Base-by-base conservation (phyloP, 202 grass and related monocot species). In the Alloteropsis angusta region DNA sequence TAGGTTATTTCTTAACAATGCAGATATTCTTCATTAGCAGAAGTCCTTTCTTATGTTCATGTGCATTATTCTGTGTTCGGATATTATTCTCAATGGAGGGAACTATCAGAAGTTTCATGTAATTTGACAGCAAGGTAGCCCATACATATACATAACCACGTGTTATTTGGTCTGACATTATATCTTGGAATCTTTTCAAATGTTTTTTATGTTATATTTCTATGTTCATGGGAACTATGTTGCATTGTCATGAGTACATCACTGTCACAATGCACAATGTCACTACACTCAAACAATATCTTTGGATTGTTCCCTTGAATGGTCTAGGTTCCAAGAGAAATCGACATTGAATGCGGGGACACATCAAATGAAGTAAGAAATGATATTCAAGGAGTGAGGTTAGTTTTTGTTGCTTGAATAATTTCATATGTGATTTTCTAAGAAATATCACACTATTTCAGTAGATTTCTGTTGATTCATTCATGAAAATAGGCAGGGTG, bases 241-340 rank as follows among this genome's bases (percentile, higher is more conserved):
- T 58, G 23, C 46, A 47, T 62, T 46, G 11, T 63, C 76, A 53
- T 46, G 36, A 17, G 8, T 60, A 72, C 16, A 46, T 43, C 42
- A 46, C 21, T 81, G 50, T 28, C 7, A 2, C 62, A 30, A 19
- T 82, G 36, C n/a, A 35, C 34, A 41, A 19, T 82, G 36, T 56
- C 15, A 13, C 54, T 64, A 30, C 43, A 56, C 65, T 63, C 32
- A 39, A 80, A 60, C 3, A 10, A 45, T 69, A 32, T 84, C 2
- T 69, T 75, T 77, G 64, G 55, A 56, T 15, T 84, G 60, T 13
- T 76, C 66, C 12, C 54, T 83, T 82, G 72, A 32, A 66, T 84
- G 48, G 54, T 82, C 30, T 78, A 96, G 93, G 80, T 93, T 66
- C 61, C 85, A 45, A 68, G 88, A 82, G 82, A 90, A 81, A 92